phyloP scores from a whole-genome alignment of 306 rosid genomes.

The Quercus berberidifolia region DNA sequence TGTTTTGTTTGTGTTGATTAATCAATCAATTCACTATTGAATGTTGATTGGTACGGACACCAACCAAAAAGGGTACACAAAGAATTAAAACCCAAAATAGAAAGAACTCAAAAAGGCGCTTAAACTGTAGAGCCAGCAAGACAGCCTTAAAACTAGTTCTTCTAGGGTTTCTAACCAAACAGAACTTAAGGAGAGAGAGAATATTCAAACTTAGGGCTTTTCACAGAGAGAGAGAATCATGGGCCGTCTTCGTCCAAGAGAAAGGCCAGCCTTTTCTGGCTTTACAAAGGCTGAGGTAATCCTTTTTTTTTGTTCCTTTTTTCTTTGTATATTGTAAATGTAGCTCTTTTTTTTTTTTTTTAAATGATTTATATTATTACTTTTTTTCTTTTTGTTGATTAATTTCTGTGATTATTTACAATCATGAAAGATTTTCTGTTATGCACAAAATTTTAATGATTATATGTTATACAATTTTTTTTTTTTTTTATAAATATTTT shows the following conservation, averaged over 20 bases:
- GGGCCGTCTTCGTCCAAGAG: constrained; percentile 96
- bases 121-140: background rate
- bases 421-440: background rate
- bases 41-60: background rate
- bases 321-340: background rate
- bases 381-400: background rate
- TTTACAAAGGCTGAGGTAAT: constrained; percentile 79
- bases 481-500: background rate
- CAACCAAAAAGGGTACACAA: background rate
- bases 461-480: background rate
- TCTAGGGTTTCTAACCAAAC: background rate
- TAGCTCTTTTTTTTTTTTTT: no score
- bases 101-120: background rate
- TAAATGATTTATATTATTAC: background rate
- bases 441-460: background rate
- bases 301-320: no score
- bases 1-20: no score
- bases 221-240: constrained; percentile 15
- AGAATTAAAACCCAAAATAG: background rate
- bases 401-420: background rate
- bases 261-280: constrained; percentile 54
- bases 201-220: constrained; percentile 8
- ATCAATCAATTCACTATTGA: no score
- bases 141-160: background rate
- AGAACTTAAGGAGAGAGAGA: background rate